A percentile compares a stretch with the other conserved stretches of the same genome.
These are phyloP conservation scores for Lojkania enalia DNA, from an alignment of 2,329 filamentous ascomycete species.

Conservation along the genomic window DNA sequence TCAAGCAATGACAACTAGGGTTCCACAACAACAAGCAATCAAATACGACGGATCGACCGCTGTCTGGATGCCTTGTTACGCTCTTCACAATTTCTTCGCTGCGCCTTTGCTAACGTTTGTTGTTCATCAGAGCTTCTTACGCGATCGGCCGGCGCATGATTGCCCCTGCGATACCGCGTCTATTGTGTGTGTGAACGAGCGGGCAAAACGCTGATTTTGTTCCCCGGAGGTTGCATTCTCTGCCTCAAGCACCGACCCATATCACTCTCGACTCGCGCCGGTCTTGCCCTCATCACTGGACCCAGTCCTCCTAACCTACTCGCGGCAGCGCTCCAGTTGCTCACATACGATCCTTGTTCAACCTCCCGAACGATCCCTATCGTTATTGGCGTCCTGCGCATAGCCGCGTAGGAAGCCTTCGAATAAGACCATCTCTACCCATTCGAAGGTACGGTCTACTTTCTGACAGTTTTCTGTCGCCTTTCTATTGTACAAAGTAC, in stretches of 20 bases:
- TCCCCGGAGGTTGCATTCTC: slow-evolving; percentile 29
- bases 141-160: slow-evolving; percentile 32
- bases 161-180: slow-evolving; percentile 26
- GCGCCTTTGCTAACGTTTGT: slow-evolving; percentile 44
- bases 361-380: slow-evolving; percentile 19
- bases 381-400: slow-evolving; percentile 20
- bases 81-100: slow-evolving; percentile 27
- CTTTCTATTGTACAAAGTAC: slow-evolving; percentile 9
- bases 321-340: slow-evolving; percentile 22
- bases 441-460: slow-evolving; percentile 21
- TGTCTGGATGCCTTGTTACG: slow-evolving; percentile 30
- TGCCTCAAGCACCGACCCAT: slow-evolving; percentile 22
- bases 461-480: slow-evolving; percentile 14
- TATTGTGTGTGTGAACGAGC: slow-evolving; percentile 29
- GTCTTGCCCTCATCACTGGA: slow-evolving; percentile 19
- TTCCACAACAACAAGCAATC: slow-evolving; percentile 39
- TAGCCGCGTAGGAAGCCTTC: slow-evolving; percentile 11
- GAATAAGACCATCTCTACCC: slow-evolving; percentile 21
- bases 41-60: slow-evolving; percentile 31
- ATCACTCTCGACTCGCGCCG: slow-evolving; percentile 13
- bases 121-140: slow-evolving; percentile 28
- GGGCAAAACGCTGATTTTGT: slow-evolving; percentile 26
- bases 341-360: slow-evolving; percentile 22
- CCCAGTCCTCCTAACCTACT: slow-evolving; percentile 15
- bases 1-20: slow-evolving; percentile 44